Conservation (phyloP, 2,329 filamentous ascomycete genomes). For the Waltergamsia citrina region DNA sequence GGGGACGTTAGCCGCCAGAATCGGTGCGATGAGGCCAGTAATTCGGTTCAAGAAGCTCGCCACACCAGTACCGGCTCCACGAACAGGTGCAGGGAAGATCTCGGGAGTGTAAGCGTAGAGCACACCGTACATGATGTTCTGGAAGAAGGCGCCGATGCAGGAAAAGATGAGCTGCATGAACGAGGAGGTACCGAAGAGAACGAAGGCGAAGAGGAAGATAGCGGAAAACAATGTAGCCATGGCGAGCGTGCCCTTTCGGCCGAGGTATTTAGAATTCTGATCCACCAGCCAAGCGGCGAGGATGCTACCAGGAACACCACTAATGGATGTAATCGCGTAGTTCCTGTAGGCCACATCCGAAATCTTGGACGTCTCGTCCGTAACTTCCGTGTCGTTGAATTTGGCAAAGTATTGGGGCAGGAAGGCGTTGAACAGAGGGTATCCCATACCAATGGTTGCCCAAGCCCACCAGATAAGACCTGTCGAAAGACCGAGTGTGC, state of each 20-base stretch:
- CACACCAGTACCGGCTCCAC: conserved; percentile 65
- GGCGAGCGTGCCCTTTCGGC: conserved; percentile 65
- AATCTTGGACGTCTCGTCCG: conserved; percentile 24
- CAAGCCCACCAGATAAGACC: conserved; percentile 67
- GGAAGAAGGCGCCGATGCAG: conserved; percentile 60
- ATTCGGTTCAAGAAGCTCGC: conserved; percentile 62
- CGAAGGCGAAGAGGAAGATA: conserved; percentile 60
- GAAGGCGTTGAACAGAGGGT: conserved; percentile 83
- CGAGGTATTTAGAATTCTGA: conserved; percentile 49
- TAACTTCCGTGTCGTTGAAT: conserved; percentile 24
- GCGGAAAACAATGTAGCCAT: conserved; percentile 58
- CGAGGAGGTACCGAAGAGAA: conserved; percentile 46
- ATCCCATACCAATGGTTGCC: conserved; percentile 77
- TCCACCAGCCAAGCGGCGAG: conserved; percentile 66
- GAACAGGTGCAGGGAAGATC: conserved; percentile 62
- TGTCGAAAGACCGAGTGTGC: conserved; percentile 41
- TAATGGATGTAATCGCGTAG: conserved; percentile 70
- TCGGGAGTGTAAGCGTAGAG: conserved; percentile 71
- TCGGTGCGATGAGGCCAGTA: conserved; percentile 57
- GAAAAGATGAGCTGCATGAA: conserved; percentile 54
- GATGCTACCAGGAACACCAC: conserved; percentile 68
- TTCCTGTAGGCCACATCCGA: conserved; percentile 58
- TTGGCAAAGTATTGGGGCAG: conserved; percentile 72
- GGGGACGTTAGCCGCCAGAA: conserved; percentile 53
- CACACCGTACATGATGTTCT: conserved; percentile 71